These are phyloP conservation scores for Suillus subaureus DNA, from an alignment of 768 basidiomycete species.

Conservation along the genomic window DNA sequence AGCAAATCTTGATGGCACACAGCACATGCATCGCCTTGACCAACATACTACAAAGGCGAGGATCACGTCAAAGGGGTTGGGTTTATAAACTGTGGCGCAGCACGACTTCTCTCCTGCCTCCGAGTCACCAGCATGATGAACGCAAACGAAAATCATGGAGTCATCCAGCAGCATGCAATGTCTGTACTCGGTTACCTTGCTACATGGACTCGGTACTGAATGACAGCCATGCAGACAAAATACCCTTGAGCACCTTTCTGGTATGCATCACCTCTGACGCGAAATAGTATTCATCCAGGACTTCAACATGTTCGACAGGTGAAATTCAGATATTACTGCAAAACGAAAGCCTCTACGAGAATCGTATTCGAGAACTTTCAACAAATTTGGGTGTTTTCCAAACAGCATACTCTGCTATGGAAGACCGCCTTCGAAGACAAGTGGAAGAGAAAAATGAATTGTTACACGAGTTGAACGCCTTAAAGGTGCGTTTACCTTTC, in stretches of 20 bases:
- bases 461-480: conserved; percentile 27
- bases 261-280: conserved; percentile 5
- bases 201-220: background rate
- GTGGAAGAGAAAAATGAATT: conserved; percentile 15
- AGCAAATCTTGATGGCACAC: conserved; percentile 4
- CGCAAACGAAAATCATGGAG: conserved; percentile 2
- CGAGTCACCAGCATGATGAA: conserved; percentile 2
- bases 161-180: conserved; percentile 1
- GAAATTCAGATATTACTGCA: conserved; percentile 31
- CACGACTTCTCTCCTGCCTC: background rate
- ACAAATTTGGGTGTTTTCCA: conserved; percentile 28
- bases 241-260: conserved; percentile 6
- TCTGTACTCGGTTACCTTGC: background rate
- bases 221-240: conserved; percentile 1
- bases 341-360: conserved; percentile 25
- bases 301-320: conserved; percentile 18
- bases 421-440: conserved; percentile 23
- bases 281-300: conserved; percentile 1
- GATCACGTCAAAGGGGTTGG: conserved; percentile 10
- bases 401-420: conserved; percentile 26
- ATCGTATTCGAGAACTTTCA: conserved; percentile 25
- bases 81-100: conserved; percentile 7
- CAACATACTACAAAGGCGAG: conserved; percentile 4
- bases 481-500: conserved; percentile 25
- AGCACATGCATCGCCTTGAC: conserved; percentile 8